Base-by-base conservation (phyloP, 257 asterid genomes). In the Handroanthus guayacan region DNA sequence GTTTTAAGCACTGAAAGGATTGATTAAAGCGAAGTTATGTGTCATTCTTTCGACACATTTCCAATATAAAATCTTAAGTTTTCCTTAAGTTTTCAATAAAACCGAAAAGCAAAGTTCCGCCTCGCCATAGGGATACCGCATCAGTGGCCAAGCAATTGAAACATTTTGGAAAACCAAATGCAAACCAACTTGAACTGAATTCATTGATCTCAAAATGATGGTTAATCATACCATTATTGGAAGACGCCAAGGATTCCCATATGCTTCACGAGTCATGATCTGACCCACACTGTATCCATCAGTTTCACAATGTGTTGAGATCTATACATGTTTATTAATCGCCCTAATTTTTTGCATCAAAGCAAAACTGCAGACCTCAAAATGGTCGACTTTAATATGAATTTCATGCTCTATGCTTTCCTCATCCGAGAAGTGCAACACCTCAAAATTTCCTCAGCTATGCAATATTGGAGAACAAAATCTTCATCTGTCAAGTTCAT, bases 401-500 rank as follows among this genome's bases (percentile, higher is more conserved):
- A 43, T 34, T 65, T 62, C 52, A 14, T 12, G 67, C 75, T 16
- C 51, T 3, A 3, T 45, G 44, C 12, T 43, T 36, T 68, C 14
- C 10, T 39, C 8, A 38, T 60, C 47, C 16, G 34, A 62, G 36
- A 36, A 50, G 62, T 18, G 72, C 43, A 36, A 41, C 41, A 5
- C 65, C 63, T 57, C 81, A 71, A 82, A 58, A 65, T 72, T 77
- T 72, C 74, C 58, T 45, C 47, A 31, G 63, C 61, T 45, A 25
- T 2, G 44, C 57, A 36, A 43, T 37, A 82, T 63, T 36, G 51
- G 56, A 64, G 60, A 67, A 48, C 62, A 66, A 50, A 38, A 47
- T 77, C 75, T 66, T 54, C 51, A 56, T 74, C n/a, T 9, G 45
- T 50, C 38, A 20, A 61, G 61, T 37, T 51, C n/a, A 48, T 7